Evolutionary conservation across 441 rosid genomes (phyloP), one percentile per base, ranked within the genome.

Genomic region (Mallotus repandus): DNA sequence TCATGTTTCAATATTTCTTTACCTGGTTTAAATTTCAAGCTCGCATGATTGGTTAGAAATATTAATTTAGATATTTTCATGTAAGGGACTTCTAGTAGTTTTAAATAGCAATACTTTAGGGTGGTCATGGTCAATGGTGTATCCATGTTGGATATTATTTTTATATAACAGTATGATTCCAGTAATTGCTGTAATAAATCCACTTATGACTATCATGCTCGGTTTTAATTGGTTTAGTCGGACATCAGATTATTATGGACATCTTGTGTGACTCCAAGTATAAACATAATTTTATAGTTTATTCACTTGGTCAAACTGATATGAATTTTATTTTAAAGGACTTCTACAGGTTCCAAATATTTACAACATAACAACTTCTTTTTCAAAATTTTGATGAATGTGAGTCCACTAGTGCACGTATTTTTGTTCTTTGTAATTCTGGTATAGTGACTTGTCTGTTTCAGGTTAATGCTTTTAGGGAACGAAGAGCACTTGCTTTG

Each of bases 391-490:
- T 18, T 61, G 46, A 63, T 5, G 2, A 4, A 13, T 54, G 18
- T 54, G 61, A 4, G 32, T 4, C 13, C 32, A 15, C 32, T 53
- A 56, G 63, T 19, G 50, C 53, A 4, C 55, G 7, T 55, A n/a
- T 38, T 53, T 2, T 43, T 22, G 10, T 59, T 41, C 25, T 1
- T 22, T 7, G 14, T 69, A 22, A 21, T 46, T 49, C 4, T 18
- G 55, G 32, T 25, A 16, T 11, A 19, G 11, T 4, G 15, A 29
- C 67, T 70, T 73, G 41, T 50, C 18, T 72, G 46, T 79, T 53
- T 68, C 80, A 93, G 98, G 92, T 93, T 38, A 88, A 89, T 85
- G 91, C 91, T 64, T 93, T 89, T 64, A 88, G 97, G 81, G 97
- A 91, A 70, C 69, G 97, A 70, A 89, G 85, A 81, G 98, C 98